Conservation (phyloP, 23 red algal genomes). For the Cyanidium caldarium region DNA sequence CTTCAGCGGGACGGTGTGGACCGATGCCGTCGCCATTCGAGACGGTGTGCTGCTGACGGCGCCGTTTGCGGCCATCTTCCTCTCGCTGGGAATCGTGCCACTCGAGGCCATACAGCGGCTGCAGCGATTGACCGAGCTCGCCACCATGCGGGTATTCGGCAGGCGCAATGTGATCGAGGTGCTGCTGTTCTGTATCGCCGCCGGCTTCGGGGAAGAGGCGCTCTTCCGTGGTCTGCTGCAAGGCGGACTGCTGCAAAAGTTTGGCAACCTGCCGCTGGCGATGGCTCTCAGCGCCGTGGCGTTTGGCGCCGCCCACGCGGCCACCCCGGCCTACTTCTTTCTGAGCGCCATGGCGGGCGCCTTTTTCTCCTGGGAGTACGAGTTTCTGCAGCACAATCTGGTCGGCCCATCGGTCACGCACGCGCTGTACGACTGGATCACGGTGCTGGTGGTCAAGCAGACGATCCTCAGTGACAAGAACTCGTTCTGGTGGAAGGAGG, state of each 20-base stretch:
- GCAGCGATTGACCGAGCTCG: not conserved
- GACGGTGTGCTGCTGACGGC: not conserved
- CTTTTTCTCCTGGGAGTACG: not conserved
- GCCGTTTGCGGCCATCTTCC: not conserved
- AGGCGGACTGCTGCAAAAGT: not conserved
- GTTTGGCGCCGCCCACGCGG: not conserved
- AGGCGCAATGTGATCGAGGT: not conserved
- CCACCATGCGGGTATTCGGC: not conserved
- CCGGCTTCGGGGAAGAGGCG: conserved; percentile 2
- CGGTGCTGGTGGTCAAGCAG: not conserved
- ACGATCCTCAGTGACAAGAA: too few species aligned
- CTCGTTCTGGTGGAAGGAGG: too few species aligned
- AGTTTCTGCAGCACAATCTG: not conserved
- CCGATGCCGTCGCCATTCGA: not conserved
- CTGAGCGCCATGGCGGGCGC: not conserved
- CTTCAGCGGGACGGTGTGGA: not conserved
- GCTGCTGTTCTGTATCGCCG: not conserved
- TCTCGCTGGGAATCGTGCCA: not conserved
- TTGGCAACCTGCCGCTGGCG: not conserved
- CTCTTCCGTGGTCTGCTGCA: not conserved
- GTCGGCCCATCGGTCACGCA: not conserved
- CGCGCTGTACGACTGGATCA: not conserved
- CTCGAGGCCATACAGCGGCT: not conserved
- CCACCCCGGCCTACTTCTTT: not conserved
- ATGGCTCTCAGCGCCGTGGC: not conserved